These are phyloP conservation scores for Achaetomium macrosporum DNA, from an alignment of 2,329 filamentous ascomycete species.

Conservation along the genomic window DNA sequence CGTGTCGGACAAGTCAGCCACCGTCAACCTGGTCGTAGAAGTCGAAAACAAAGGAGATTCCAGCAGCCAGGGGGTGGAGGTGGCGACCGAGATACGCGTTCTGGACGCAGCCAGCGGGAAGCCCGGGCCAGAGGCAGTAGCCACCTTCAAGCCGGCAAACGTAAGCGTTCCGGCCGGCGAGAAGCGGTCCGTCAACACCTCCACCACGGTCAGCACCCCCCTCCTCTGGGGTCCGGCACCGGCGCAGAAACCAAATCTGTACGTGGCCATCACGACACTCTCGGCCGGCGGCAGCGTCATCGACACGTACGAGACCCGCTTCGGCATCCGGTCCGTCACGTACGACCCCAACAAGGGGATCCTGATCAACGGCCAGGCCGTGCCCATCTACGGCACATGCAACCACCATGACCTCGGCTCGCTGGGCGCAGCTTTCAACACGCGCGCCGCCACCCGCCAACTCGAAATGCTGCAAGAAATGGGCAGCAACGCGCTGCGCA, in stretches of 20 bases:
- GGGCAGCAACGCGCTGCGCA: conserved; percentile 45
- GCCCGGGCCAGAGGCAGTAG: not conserved
- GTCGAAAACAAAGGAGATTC: conserved; percentile 38
- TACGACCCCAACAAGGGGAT: conserved; percentile 22
- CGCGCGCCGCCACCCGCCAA: conserved; percentile 42
- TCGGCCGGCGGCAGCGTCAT: conserved; percentile 23
- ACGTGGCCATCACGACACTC: conserved; percentile 41
- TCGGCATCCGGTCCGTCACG: conserved; percentile 39
- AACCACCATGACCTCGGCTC: conserved; percentile 48
- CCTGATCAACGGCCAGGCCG: conserved; percentile 39
- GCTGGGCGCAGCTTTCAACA: conserved; percentile 46
- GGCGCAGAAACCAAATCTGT: conserved; percentile 41
- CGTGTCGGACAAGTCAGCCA: conserved; percentile 41
- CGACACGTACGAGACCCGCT: conserved; percentile 42
- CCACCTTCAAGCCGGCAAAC: not conserved
- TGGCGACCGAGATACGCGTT: conserved; percentile 19
- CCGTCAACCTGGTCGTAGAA: conserved; percentile 38
- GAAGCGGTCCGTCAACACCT: conserved; percentile 28
- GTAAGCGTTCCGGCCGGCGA: not conserved
- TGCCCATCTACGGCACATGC: conserved; percentile 42
- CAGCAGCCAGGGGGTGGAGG: conserved; percentile 32
- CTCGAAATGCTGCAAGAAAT: conserved; percentile 44
- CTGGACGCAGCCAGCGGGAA: no score
- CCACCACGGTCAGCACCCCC: conserved; percentile 34
- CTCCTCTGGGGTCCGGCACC: conserved; percentile 44